Conservation (phyloP, 2,329 filamentous ascomycete species). For the Xylariaceae sp. region DNA sequence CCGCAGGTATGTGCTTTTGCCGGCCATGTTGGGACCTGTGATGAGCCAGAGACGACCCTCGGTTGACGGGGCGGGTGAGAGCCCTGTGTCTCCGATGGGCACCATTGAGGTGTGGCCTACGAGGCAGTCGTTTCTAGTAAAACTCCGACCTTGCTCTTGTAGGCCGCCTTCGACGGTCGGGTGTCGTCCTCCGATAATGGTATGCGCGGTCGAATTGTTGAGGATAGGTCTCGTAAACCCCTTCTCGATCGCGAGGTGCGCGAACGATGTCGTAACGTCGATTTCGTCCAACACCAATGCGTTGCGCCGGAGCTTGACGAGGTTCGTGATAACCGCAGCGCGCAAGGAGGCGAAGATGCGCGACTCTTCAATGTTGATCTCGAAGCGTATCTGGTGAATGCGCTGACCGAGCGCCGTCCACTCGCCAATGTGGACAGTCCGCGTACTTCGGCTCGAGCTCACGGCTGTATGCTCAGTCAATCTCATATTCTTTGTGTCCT, state of each 20-base stretch:
- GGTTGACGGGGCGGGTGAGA: too few relatives aligned
- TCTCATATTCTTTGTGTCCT: constrained; percentile 48
- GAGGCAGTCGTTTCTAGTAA: constrained; percentile 80
- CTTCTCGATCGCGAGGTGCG: constrained; percentile 69
- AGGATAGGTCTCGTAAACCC: constrained; percentile 68
- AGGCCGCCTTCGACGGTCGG: constrained; percentile 86
- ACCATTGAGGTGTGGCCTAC: constrained; percentile 64
- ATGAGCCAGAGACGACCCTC: constrained; percentile 57
- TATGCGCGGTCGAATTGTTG: constrained; percentile 53
- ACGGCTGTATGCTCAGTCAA: constrained; percentile 40
- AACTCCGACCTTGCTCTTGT: constrained; percentile 69
- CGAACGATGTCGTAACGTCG: constrained; percentile 83
- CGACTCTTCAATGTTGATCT: constrained; percentile 80
- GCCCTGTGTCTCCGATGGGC: not conserved
- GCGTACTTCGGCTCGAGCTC: constrained; percentile 75
- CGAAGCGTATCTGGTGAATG: constrained; percentile 70
- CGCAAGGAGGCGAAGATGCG: constrained; percentile 71
- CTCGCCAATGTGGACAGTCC: constrained; percentile 74
- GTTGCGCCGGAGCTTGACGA: constrained; percentile 83
- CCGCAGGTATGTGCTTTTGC: constrained; percentile 91
- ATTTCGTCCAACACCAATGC: constrained; percentile 89
- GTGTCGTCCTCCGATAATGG: constrained; percentile 81
- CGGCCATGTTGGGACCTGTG: constrained; percentile 94
- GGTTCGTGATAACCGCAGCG: constrained; percentile 68
- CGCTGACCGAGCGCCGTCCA: constrained; percentile 78